Evolutionary conservation across 768 basidiomycete species (phyloP).

Genomic region (Trametes sanguinea): DNA sequence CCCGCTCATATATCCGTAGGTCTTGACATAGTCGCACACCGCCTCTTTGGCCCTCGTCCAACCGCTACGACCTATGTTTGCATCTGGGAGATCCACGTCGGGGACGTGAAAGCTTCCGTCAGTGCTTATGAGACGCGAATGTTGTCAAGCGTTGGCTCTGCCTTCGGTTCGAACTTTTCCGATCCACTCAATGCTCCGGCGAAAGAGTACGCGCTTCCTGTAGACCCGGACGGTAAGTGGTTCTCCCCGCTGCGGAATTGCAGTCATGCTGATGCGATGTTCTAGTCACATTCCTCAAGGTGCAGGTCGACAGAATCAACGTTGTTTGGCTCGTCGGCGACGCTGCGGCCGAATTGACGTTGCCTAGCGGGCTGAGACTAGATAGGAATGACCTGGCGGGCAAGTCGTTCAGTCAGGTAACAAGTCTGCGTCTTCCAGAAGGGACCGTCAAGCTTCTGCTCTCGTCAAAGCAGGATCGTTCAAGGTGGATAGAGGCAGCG

Average conservation of each 20-base stretch:
- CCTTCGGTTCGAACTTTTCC: constrained; percentile 68
- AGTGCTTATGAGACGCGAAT: constrained; percentile 55
- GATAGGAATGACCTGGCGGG: constrained; percentile 80
- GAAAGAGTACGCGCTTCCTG: constrained; percentile 54
- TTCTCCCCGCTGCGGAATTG: neutral
- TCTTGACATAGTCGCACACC: constrained; percentile 76
- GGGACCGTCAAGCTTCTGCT: constrained; percentile 53
- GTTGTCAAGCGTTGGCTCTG: constrained; percentile 52
- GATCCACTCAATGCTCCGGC: constrained; percentile 86
- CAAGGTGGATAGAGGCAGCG: constrained; percentile 69
- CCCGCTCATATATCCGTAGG: constrained; percentile 41
- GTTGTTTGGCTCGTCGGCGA: constrained; percentile 54
- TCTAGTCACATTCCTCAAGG: constrained; percentile 82
- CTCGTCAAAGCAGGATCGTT: constrained; percentile 39
- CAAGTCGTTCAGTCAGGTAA: constrained; percentile 62
- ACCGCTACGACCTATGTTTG: constrained; percentile 85
- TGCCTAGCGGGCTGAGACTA: constrained; percentile 62
- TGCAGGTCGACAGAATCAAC: constrained; percentile 57
- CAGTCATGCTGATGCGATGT: neutral
- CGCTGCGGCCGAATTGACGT: constrained; percentile 53
- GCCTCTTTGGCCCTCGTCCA: constrained; percentile 89
- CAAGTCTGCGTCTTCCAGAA: constrained; percentile 58
- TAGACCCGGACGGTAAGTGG: constrained; percentile 77
- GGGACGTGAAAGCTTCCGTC: constrained; percentile 56
- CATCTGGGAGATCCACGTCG: constrained; percentile 87